Percentiles rank a stretch among this genome's conserved stretches.
phyloP scores from a whole-genome alignment of 805 yeast species.

The Barnettozyma salicaria region DNA sequence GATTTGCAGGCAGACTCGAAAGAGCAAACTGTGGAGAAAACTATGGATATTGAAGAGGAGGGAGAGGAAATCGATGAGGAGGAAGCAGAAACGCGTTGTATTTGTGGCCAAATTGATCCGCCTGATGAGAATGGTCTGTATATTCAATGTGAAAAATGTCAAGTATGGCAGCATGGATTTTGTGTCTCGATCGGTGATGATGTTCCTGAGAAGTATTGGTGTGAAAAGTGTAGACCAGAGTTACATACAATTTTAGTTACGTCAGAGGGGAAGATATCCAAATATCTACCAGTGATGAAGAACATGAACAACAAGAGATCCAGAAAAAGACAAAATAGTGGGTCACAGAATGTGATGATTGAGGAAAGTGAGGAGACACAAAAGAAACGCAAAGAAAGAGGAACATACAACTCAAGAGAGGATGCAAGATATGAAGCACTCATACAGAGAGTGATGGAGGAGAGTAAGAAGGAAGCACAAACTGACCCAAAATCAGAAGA shows the following conservation, averaged over 20 bases:
- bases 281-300: slow-evolving; percentile 42
- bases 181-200: slow-evolving; percentile 73
- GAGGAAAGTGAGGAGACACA: slow-evolving; percentile 11
- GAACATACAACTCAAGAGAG: slow-evolving; percentile 35
- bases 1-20: slow-evolving; percentile 6
- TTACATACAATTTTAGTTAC: slow-evolving; percentile 54
- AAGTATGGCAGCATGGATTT: slow-evolving; percentile 96
- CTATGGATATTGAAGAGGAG: slow-evolving; percentile 8
- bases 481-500: slow-evolving; percentile 10
- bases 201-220: slow-evolving; percentile 92
- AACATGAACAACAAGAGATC: slow-evolving; percentile 21
- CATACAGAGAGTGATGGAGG: slow-evolving; percentile 36
- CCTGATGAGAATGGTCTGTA: slow-evolving; percentile 54
- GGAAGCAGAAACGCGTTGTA: slow-evolving; percentile 40
- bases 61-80: slow-evolving; percentile 33
- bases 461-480: slow-evolving; percentile 33
- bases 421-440: slow-evolving; percentile 39
- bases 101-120: slow-evolving; percentile 39
- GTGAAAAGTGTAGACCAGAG: slow-evolving; percentile 87
- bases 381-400: slow-evolving; percentile 30
- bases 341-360: slow-evolving; percentile 3
- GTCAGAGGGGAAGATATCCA: slow-evolving; percentile 42
- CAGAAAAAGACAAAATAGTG: slow-evolving; percentile 20
- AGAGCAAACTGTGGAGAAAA: slow-evolving; percentile 9
- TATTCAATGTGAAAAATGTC: slow-evolving; percentile 84